Base-by-base conservation (phyloP, 306 rosid species). In the Cucumis melo region DNA sequence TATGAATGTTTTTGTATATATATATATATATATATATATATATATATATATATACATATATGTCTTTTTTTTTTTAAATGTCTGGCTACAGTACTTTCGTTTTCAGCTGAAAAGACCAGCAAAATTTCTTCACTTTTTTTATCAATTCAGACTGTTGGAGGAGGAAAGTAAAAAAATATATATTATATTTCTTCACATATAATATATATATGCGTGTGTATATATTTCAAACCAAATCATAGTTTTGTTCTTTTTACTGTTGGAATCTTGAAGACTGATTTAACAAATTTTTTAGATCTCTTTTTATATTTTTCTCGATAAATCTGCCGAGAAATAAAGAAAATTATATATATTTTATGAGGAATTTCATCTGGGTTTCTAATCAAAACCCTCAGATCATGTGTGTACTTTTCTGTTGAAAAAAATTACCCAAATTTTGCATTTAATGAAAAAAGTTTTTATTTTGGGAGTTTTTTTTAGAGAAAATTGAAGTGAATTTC, bases 341-440 rank as follows among this genome's bases (percentile, higher is more conserved):
- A 19, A 64, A 34, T 15, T 42, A 38, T 50, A 75, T 80, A 86
- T 81, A 87, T 87, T 91, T 87, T 79, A 84, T 85, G 89, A 71
- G 71, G 66, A 85, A 80, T 79, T 80, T 56, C 24, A 67, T 48
- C 81, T 81, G 87, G 88, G 82, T 83, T 84, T 84, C 68, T 82
- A 24, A 77, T 80, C 46, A 74, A 53, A 53, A 51, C 73, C 73
- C 73, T 66, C 73, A 66, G 73, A 66, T 32, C 36, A 32, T 32
- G 3, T 66, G 7, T 39, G 54, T 39, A 10, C 73, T 10, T 11
- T 24, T 59, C 15, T 42, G 29, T 27, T 27, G 29, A 27, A 27
- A 61, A 61, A 14, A 29, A 14, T 15, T 7, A 29, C 34, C 48
- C 53, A 20, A 41, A 20, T 67, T 67, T 44, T 39, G 73, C 53